Percentiles rank a stretch among this genome's conserved stretches.
Evolutionary conservation across 2,329 filamentous ascomycete species (phyloP).

Genomic region (Ilyonectria mors-panacis): DNA sequence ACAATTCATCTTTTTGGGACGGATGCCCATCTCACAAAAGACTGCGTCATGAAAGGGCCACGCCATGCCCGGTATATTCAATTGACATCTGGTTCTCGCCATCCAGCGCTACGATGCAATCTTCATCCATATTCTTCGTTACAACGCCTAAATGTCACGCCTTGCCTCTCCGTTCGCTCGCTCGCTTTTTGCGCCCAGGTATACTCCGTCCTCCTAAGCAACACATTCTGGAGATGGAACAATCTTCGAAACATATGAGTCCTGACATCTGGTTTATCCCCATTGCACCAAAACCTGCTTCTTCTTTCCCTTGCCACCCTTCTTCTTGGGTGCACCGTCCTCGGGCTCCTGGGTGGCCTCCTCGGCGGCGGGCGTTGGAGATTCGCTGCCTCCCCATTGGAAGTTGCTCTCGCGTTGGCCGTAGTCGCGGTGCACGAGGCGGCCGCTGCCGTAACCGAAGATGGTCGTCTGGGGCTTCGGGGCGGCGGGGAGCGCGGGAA

Average conservation of each 20-base stretch:
- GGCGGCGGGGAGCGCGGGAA: slow-evolving; percentile 86
- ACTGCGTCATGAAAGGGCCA: neutral
- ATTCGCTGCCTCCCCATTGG: slow-evolving; percentile 61
- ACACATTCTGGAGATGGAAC: neutral
- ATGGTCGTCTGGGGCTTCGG: slow-evolving; percentile 77
- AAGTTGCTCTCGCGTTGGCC: slow-evolving; percentile 66
- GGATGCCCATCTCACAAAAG: neutral
- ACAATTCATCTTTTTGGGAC: too few species aligned
- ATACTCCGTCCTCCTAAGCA: neutral
- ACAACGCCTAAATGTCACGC: slow-evolving; percentile 6
- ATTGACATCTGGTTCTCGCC: neutral
- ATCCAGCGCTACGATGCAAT: neutral
- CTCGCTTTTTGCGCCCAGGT: neutral
- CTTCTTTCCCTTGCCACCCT: slow-evolving; percentile 72
- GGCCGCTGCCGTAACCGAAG: slow-evolving; percentile 71
- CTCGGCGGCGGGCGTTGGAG: slow-evolving; percentile 45
- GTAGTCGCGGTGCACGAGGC: slow-evolving; percentile 68
- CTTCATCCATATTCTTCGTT: slow-evolving; percentile 1
- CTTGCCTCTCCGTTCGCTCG: neutral
- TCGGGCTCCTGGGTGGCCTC: slow-evolving; percentile 47
- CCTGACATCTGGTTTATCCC: slow-evolving; percentile 58
- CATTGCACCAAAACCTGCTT: slow-evolving; percentile 74
- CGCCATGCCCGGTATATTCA: neutral
- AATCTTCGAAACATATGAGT: neutral
- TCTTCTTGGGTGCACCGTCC: slow-evolving; percentile 62